Conservation (phyloP, 306 rosid genomes). For the Herpetospermum pedunculosum region DNA sequence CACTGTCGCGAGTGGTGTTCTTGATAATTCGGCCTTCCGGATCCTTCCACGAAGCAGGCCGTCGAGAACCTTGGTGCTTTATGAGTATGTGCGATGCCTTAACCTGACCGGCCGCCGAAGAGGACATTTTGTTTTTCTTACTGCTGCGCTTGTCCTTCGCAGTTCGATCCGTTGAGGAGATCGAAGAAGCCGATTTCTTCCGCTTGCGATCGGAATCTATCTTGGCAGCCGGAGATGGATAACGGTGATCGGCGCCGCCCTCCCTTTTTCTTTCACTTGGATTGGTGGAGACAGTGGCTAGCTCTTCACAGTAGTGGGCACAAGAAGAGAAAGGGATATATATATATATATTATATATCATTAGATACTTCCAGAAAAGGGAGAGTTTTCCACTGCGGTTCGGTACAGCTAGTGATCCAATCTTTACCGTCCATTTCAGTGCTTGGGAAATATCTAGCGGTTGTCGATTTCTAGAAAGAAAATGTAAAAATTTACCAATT, state of each 20-base stretch:
- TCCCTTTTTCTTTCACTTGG: not conserved
- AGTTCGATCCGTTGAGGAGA: slow-evolving; percentile 36
- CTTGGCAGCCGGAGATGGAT: slow-evolving; percentile 14
- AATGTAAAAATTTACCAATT: not conserved
- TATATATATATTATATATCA: not conserved
- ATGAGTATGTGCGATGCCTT: slow-evolving; percentile 93
- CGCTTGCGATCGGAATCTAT: slow-evolving; percentile 77
- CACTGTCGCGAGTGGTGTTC: slow-evolving; percentile 59
- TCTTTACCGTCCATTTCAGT: not conserved
- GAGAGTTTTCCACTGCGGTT: not conserved
- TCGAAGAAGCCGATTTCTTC: slow-evolving; percentile 43
- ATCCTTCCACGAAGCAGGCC: slow-evolving; percentile 97
- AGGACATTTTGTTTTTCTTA: slow-evolving; percentile 53
- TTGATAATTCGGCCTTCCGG: slow-evolving; percentile 72
- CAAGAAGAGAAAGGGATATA: not conserved
- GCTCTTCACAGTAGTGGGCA: not conserved
- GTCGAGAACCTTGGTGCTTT: slow-evolving; percentile 83
- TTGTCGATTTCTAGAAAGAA: not conserved
- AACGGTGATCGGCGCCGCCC: not conserved
- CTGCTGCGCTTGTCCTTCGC: slow-evolving; percentile 32
- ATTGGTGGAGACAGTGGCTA: slow-evolving; percentile 6
- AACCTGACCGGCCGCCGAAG: slow-evolving; percentile 49
- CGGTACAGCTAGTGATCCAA: not conserved
- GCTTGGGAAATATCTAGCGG: not conserved
- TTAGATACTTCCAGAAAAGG: not conserved